Conservation (phyloP, 2,329 filamentous ascomycete species). For the Apiospora malaysiana region DNA sequence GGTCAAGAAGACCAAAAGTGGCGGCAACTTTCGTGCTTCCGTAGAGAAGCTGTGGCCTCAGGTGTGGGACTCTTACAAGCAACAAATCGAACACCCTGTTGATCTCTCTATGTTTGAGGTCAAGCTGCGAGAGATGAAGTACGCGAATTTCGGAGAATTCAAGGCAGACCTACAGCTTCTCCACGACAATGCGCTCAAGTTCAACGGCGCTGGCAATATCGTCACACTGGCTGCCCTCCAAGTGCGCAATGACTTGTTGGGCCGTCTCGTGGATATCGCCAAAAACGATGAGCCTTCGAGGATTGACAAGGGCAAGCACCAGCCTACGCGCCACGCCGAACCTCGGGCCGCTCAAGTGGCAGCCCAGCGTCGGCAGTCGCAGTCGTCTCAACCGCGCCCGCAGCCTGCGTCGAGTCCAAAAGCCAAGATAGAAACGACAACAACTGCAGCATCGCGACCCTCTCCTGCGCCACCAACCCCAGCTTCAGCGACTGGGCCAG, state of each 20-base stretch:
- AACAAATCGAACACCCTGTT: conserved; percentile 77
- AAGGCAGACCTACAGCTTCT: conserved; percentile 78
- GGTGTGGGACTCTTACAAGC: conserved; percentile 75
- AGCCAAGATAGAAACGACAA: conserved; percentile 38
- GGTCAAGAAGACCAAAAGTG: conserved; percentile 86
- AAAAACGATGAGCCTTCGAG: conserved; percentile 61
- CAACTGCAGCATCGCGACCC: conserved; percentile 31
- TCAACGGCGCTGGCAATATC: conserved; percentile 81
- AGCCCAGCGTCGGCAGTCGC: conserved; percentile 32
- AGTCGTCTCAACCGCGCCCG: conserved; percentile 27
- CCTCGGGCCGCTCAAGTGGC: conserved; percentile 45
- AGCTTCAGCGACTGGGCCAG: conserved; percentile 53
- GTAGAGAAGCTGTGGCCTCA: conserved; percentile 78
- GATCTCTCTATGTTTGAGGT: conserved; percentile 84
- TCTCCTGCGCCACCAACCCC: conserved; percentile 40
- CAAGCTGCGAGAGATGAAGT: conserved; percentile 74
- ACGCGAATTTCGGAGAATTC: conserved; percentile 74
- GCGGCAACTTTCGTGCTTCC: conserved; percentile 75
- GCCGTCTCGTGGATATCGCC: conserved; percentile 50
- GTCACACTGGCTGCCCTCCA: conserved; percentile 65
- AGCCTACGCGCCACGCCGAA: conserved; percentile 52
- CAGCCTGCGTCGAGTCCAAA: conserved; percentile 40
- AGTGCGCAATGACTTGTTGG: conserved; percentile 63
- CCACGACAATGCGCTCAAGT: conserved; percentile 76
- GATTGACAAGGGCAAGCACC: conserved; percentile 62